These are phyloP conservation scores for Hericium alpestre DNA, from an alignment of 768 basidiomycete species.

Conservation along the genomic window DNA sequence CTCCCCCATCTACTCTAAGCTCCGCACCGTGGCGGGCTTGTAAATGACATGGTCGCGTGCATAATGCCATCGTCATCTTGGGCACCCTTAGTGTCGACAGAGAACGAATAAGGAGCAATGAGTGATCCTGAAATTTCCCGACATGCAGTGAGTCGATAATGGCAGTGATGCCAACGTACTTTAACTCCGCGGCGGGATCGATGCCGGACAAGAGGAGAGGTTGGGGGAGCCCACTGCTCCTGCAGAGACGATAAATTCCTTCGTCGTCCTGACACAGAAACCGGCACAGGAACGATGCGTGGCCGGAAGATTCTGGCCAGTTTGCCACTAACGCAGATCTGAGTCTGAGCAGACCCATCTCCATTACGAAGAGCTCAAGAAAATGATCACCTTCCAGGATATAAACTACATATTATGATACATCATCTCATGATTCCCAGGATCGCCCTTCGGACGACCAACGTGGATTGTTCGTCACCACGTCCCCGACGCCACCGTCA, in stretches of 20 bases:
- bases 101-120: neutral
- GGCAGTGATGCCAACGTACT: conserved; percentile 18
- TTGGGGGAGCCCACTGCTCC: neutral
- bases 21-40: neutral
- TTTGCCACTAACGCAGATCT: too few species aligned
- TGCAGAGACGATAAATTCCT: conserved; percentile 1
- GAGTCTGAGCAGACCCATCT: too few species aligned
- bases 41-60: neutral
- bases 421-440: neutral
- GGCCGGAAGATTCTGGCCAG: too few species aligned
- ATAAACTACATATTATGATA: neutral
- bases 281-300: too few species aligned
- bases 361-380: too few species aligned
- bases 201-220: conserved; percentile 26
- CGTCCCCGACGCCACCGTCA: conserved; percentile 18
- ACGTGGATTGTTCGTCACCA: conserved; percentile 14
- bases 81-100: conserved; percentile 2
- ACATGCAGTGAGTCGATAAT: conserved; percentile 26
- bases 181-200: conserved; percentile 19
- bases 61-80: neutral
- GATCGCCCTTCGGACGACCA: neutral
- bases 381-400: neutral
- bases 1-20: neutral
- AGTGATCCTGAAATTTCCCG: conserved; percentile 24
- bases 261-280: neutral